Conservation (phyloP, 768 basidiomycete species). For the Boletus sp. region DNA sequence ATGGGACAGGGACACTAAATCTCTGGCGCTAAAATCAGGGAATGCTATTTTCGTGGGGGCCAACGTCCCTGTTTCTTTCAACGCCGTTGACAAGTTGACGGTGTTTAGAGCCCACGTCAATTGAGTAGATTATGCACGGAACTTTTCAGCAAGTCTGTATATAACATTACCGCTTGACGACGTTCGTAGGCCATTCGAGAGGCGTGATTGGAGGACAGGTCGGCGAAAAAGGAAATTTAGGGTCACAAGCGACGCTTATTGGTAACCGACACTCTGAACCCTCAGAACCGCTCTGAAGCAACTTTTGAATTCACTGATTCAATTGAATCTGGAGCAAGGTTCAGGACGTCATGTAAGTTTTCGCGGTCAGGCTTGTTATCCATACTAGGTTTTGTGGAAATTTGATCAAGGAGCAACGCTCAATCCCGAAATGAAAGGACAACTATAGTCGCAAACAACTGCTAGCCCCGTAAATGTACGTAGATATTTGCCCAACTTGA, state of each 20-base stretch:
- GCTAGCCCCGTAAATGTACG: neutral
- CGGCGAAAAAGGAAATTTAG: too few species aligned
- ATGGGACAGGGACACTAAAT: slow-evolving; percentile 43
- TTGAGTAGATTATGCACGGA: slow-evolving; percentile 1
- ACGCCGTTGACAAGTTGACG: slow-evolving; percentile 27
- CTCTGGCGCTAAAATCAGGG: slow-evolving; percentile 53
- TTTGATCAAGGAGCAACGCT: neutral
- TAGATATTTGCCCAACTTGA: neutral
- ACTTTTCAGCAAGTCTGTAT: too few species aligned
- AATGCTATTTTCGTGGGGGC: slow-evolving; percentile 86
- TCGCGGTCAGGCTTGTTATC: neutral
- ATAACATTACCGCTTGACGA: too few species aligned
- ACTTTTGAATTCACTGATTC: too few species aligned
- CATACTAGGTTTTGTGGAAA: neutral
- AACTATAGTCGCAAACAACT: neutral
- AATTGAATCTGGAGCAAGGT: too few species aligned
- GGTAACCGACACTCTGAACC: too few species aligned
- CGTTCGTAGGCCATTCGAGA: too few species aligned
- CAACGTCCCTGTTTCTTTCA: slow-evolving; percentile 52
- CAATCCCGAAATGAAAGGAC: neutral
- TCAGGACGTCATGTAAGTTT: neutral
- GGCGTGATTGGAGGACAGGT: too few species aligned
- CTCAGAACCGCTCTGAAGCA: too few species aligned
- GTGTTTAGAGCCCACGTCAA: slow-evolving; percentile 32
- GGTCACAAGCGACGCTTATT: too few species aligned